phyloP scores from a whole-genome alignment of 2,329 filamentous ascomycete genomes.

The Neonectria hederae region DNA sequence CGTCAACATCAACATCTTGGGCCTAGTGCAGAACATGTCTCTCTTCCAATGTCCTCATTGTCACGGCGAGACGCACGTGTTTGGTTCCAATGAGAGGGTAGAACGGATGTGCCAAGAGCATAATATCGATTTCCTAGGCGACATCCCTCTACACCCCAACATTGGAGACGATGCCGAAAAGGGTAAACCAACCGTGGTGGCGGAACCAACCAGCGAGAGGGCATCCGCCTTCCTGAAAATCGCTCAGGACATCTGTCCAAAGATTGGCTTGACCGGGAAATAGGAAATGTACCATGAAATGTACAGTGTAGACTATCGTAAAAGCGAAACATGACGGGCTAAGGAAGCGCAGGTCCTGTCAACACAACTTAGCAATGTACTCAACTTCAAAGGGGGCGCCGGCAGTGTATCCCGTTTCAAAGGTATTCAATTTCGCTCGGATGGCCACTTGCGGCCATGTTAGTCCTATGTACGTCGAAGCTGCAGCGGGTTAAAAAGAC shows the following conservation, averaged over 20 bases:
- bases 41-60: conserved; percentile 85
- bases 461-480: conserved; percentile 37
- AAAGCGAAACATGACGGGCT: background rate
- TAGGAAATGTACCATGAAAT: conserved; percentile 13
- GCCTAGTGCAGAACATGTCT: conserved; percentile 93
- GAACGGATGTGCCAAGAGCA: conserved; percentile 75
- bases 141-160: conserved; percentile 85
- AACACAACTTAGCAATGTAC: conserved; percentile 33
- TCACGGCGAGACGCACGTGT: conserved; percentile 76
- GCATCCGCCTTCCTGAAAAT: conserved; percentile 77
- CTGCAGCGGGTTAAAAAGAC: conserved; percentile 26
- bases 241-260: conserved; percentile 63
- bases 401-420: conserved; percentile 17
- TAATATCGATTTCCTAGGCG: conserved; percentile 81
- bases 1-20: conserved; percentile 81
- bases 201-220: conserved; percentile 80
- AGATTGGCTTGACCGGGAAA: conserved; percentile 49
- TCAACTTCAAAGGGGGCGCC: conserved; percentile 16
- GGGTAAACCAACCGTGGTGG: conserved; percentile 89
- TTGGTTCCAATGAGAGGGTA: conserved; percentile 74
- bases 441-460: conserved; percentile 18
- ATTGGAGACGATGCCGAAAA: conserved; percentile 89
- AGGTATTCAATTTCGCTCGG: conserved; percentile 37
- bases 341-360: conserved; percentile 22
- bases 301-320: conserved; percentile 16